Percentiles rank a stretch among this genome's conserved stretches.
phyloP scores from a whole-genome alignment of 225 moss, liverwort and hornwort genomes.

The Marchantia paleacea region DNA sequence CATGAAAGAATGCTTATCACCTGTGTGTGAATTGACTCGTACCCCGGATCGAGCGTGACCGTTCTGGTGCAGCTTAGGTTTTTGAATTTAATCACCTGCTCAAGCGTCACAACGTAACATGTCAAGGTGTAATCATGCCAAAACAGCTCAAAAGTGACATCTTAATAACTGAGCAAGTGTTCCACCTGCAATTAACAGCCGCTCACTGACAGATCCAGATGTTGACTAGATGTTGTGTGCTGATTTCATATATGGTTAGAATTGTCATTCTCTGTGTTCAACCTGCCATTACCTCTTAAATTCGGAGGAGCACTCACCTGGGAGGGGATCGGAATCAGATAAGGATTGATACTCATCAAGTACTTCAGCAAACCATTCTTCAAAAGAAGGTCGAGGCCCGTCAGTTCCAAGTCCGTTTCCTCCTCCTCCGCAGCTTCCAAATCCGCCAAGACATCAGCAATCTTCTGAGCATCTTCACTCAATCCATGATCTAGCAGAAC shows the following conservation, averaged over 20 bases:
- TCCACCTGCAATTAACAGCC: not conserved
- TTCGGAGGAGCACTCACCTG: constrained; percentile 47
- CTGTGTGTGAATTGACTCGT: constrained; percentile 95
- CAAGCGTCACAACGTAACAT: not conserved
- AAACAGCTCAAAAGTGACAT: not conserved
- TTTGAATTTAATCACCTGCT: constrained; percentile 88
- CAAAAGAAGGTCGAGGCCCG: constrained; percentile 79
- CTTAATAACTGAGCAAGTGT: not conserved
- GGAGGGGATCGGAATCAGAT: constrained; percentile 64
- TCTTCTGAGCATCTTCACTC: constrained; percentile 69
- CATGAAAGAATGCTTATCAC: constrained; percentile 30
- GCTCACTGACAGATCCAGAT: not conserved
- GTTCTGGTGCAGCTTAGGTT: constrained; percentile 55
- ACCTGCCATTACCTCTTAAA: no score
- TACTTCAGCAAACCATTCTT: constrained; percentile 89
- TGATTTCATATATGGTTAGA: no score
- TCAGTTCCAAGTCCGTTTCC: constrained; percentile 51
- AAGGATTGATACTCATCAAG: constrained; percentile 60
- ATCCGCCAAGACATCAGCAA: constrained; percentile 51
- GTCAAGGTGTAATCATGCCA: not conserved
- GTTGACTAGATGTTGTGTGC: no score
- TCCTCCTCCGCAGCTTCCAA: constrained; percentile 46
- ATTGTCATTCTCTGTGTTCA: no score
- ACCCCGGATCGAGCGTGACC: constrained; percentile 60
- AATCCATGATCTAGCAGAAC: constrained; percentile 66